These are phyloP conservation scores for Ormosia emarginata DNA, from an alignment of 306 rosid species.

Conservation along the genomic window DNA sequence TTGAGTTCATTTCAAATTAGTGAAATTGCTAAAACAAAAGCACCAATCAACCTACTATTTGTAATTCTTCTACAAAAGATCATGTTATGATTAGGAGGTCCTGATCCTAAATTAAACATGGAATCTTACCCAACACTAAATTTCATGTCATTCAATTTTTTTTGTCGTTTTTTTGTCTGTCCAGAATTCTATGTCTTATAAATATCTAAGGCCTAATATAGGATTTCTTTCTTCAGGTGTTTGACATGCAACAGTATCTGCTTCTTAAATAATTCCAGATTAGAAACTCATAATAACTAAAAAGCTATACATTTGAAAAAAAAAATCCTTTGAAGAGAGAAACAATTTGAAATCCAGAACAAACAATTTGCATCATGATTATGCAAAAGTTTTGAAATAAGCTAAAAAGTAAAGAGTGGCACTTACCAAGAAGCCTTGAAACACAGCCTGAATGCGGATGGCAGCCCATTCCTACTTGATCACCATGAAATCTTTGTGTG, in stretches of 20 bases:
- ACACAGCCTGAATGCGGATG: conserved; percentile 69
- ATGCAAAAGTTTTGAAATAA: neutral
- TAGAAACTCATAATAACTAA: neutral
- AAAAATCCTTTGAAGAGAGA: neutral
- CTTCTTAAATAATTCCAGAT: neutral
- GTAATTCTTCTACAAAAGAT: neutral
- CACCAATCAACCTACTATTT: neutral
- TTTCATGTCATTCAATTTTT: neutral
- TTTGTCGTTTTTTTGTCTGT: too few relatives aligned
- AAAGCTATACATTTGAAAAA: neutral
- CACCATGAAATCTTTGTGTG: conserved; percentile 57
- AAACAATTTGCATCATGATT: conserved; percentile 5
- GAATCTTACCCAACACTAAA: neutral
- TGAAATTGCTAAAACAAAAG: neutral
- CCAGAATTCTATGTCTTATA: too few relatives aligned
- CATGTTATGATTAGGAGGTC: neutral
- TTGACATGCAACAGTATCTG: neutral
- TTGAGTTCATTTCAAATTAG: neutral
- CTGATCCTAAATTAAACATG: neutral
- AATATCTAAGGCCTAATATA: neutral
- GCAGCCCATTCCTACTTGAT: conserved; percentile 83
- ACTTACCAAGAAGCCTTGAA: conserved; percentile 73
- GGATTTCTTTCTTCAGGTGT: too few relatives aligned
- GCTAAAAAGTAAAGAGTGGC: neutral
- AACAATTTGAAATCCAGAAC: neutral